A percentile compares a stretch with the other conserved stretches of the same genome.
phyloP scores from a whole-genome alignment of 352 stramenopile species.

The Phytophthora cajani region DNA sequence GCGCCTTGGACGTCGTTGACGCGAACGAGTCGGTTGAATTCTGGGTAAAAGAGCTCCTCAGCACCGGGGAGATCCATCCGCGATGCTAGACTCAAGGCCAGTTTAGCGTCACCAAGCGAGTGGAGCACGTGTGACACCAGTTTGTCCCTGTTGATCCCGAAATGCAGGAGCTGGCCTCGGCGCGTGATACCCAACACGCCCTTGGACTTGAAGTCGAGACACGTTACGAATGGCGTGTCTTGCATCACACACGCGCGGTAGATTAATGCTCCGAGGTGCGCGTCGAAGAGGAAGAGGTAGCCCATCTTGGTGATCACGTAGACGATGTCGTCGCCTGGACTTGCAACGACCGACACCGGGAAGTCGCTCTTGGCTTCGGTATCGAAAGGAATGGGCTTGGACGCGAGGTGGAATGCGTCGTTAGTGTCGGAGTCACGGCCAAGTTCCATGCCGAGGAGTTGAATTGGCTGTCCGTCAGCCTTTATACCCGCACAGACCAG shows the following conservation, averaged over 20 bases:
- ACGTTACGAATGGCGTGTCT: conserved; percentile 97
- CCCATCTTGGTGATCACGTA: conserved; percentile 99
- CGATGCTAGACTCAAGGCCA: conserved; percentile 95
- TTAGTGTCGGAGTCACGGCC: conserved; percentile 94
- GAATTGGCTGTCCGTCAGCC: conserved; percentile 61
- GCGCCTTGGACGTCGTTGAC: conserved; percentile 75
- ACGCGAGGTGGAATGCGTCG: conserved; percentile 92
- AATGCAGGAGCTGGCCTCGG: conserved; percentile 95
- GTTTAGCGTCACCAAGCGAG: conserved; percentile 94
- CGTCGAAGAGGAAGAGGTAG: conserved; percentile 99
- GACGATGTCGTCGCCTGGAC: conserved; percentile 91
- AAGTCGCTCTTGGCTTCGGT: conserved; percentile 93
- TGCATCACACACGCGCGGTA: conserved; percentile 96
- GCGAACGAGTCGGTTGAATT: conserved; percentile 95
- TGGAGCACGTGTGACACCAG: conserved; percentile 98
- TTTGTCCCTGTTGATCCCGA: conserved; percentile 96
- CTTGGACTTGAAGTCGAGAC: conserved; percentile 87
- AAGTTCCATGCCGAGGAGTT: conserved; percentile 98
- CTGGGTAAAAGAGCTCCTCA: conserved; percentile 96
- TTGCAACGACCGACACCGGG: conserved; percentile 95
- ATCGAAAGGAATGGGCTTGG: conserved; percentile 94
- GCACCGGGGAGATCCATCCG: conserved; percentile 96
- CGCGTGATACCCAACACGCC: conserved; percentile 97
- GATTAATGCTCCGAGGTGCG: conserved; percentile 96
- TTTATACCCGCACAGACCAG: conserved; percentile 82